Base-by-base conservation (phyloP, 2,329 filamentous ascomycete species). In the Microascus cirrosus region DNA sequence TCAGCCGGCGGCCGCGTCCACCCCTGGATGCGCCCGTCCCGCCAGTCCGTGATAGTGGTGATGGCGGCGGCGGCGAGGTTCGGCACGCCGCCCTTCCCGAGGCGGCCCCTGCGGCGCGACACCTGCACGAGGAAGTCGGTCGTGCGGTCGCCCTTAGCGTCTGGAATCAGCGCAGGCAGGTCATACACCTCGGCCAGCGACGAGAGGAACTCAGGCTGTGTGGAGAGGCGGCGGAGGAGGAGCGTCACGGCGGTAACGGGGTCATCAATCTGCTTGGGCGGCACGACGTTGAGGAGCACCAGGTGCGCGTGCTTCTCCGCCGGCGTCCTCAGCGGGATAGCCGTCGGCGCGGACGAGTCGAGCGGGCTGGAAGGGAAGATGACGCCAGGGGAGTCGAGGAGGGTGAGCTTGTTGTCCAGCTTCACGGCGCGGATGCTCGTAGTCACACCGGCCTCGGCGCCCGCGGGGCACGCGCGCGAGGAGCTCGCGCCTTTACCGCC, bases 111-210 rank as follows among this genome's bases (percentile, higher is more conserved):
- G 77, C 96, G 96, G 66, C 94, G 83, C 5, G 94, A 94, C 13
- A 99, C 93, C 70, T 99, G 93, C 57, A 97, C 84, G 39, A 99
- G 74, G 75, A 97, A 97, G 70, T 96, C 90, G 18, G 85, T 95
- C 6, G 90, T 94, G 59, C 83, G 74, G 69, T 96, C 91, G 58
- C 87, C 87, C 62, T 84, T 80, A 12, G 78, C 80, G 60, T 76
- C 73, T 18, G 81, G 76, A 67, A 95, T 81, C 20, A 97, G 79
- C 1, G 93, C 83, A 8, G 90, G 87, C 42, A 97, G 81, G 67
- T 88, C 85, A 73, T 99, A 99, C 50, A 94, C 82, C 58, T 86
- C 81, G 64, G 91, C 83, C 60, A 99, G 79, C 72, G 92, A 92
- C 63, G 85, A 76, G 63, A 95, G 79, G 59, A 95, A 83, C 7